Evolutionary conservation across 805 yeast genomes (phyloP), one percentile per base, ranked within the genome.

Genomic region (Nakazawaea ishiwadae): DNA sequence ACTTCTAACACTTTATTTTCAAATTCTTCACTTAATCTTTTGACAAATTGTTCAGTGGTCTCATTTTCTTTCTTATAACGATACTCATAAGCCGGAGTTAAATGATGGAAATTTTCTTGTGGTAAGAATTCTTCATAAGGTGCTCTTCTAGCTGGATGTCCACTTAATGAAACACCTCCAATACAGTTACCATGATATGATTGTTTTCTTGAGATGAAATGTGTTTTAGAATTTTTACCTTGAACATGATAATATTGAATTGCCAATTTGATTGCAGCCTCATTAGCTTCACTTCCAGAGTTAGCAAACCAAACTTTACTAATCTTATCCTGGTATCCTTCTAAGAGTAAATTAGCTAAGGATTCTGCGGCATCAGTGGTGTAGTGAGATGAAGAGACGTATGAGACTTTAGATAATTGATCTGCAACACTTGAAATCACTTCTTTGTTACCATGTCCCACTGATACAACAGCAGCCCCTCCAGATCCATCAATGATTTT

Each of bases 261-360:
- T 6, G 60, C 62, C 58, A 59, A 47, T 38, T 60, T 60, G 49
- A 59, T 39, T 2, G 63, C 57, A 4, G 66, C 65, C 46, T 66
- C 71, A 24, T 65, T 63, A 4, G 69, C 66, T 18, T 60, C 65
- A 14, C 59, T 54, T 21, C 59, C 59, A 3, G 56, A 50, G 26
- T 42, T 44, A 3, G 42, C 44, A 27, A 52, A 46, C 23, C 40
- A 42, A 7, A 42, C 54, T 26, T 42, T 46, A n/a, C 41, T 32
- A n/a, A 50, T 40, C 12, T 36, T 34, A 3, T 32, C 40, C 10
- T 23, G 39, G 26, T 47, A 39, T 6, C 36, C 31, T n/a, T 31
- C 41, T 3, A 49, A 28, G 21, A 48, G 18, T 16, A 9, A 20
- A 11, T 42, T 42, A 1, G 48, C 47, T n/a, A 50, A 35, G 6